Evolutionary conservation across 2,329 filamentous ascomycete genomes (phyloP), one percentile per base, ranked within the genome.

Genomic region (Tolypocladium ovalisporum): DNA sequence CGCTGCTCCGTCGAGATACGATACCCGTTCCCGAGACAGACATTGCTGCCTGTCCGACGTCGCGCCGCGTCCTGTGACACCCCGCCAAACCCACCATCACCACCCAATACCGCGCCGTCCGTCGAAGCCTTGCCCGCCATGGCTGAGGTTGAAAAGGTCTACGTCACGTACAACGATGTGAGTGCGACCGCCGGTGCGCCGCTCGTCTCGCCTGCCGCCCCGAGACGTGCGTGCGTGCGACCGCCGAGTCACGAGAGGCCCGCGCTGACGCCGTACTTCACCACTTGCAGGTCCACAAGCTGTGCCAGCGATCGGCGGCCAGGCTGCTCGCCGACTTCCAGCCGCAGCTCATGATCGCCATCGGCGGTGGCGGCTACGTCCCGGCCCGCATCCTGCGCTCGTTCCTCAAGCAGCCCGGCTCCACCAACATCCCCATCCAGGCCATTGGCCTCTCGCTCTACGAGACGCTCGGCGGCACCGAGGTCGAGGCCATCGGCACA

Each of bases 401-500:
- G 24, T 99, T 99, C 81, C 88, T 99, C 73, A 97, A 96, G 81
- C 84, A 85, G 71, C 81, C 89, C 59, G 90, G 88, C 65, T 83
- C 80, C 61, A 86, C 91, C 75, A 99, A 99, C 79, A 99, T 99
- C 69, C 93, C 94, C 64, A 99, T 99, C 75, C 94, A 99, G 81
- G 94, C 94, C 63, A 99, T 99, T 73, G 94, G 94, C 54, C 87
- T 99, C 62, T 97, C 93, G 27, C 86, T 99, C 57, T 99, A 99
- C 80, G 94, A 99, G 77, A 81, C 85, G 62, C 87, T 97, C 53
- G 80, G 82, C 58, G 76, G 79, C 58, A 66, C 66, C 54, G 76
- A 76, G 59, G 74, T 76, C 59, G 94, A 99, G 76, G 76, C 81
- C 62, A 87, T 88, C 49, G 93, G 93, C 64, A 97, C 90, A 63